Base-by-base conservation (phyloP, 768 basidiomycete species). In the Melanogaster broomeanus region DNA sequence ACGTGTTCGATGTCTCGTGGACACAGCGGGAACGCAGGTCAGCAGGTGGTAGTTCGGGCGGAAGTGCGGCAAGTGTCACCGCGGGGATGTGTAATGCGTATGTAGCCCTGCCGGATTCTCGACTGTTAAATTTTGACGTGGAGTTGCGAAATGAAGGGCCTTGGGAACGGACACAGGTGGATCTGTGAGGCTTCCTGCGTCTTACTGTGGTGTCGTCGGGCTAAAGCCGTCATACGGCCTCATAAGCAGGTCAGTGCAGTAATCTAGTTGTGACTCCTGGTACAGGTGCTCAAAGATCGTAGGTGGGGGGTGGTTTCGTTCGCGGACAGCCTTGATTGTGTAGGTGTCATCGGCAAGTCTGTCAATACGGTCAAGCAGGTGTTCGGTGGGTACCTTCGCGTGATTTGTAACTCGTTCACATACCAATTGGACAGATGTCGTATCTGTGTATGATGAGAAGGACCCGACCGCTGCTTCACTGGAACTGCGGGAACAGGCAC, bases 81-180 rank as follows among this genome's bases (percentile, higher is more conserved):
- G 83, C 87, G 3, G 85, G 85, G 0, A 77, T 93, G 74, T 93
- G 90, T 62, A 77, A 85, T 62, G 88, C 84, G 95, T 96, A 60
- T 70, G 92, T 77, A 4, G 21, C 27, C 37, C 42, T 37, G 3
- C 15, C 10, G 10, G 12, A 13, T 38, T 22, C 34, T 10, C 11
- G 30, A 31, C 10, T 18, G 39, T 24, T 33, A 30, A 13, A 6
- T 30, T 30, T 49, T 49, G 60, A 52, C 24, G 28, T n/a, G 38
- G 50, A 31, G 37, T 4, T 27, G 33, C 9, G n/a, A 21, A 30
- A 52, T 40, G 46, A 58, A 97, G 96, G 16, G 93, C 96, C 0
- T 65, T 98, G 19, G 91, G 87, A 1, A 96, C 94, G 3, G 97
- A 99, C 66, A 98, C 96, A 0, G 96, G 97, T 8, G 97, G 96